Evolutionary conservation across 164 flowering plant genomes (phyloP), one percentile per base, ranked within the genome.

Genomic region (Aristolochia fimbriata): DNA sequence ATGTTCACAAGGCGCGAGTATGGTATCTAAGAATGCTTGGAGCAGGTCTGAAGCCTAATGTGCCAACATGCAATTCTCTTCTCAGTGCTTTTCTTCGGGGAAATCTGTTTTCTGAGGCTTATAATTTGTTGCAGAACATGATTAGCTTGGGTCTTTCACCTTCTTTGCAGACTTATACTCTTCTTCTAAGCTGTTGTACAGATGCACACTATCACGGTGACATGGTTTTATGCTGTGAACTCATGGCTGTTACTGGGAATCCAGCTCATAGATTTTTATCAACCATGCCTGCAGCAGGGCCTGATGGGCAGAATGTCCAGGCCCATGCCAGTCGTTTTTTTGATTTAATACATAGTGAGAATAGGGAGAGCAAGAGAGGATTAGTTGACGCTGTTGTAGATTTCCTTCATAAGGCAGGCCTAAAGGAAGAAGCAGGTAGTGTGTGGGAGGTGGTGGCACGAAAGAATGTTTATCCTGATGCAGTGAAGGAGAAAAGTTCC

Each of bases 381-480:
- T 81, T 94, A 47, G 84, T 94, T 15, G 99, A 94, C 73, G 89
- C 97, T 12, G 93, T 91, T 51, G 83, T 91, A 19, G 96, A 91
- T 73, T 91, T 94, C 64, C 92, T 94, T 67, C 91, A 85, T 73
- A 94, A 88, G 65, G 74, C 93, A 12, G 99, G 96, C 20, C 84
- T 88, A 43, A 94, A 90, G 67, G 99, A 94, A 67, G 97, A 91
- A 71, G 99, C 97, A 22, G 91, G 95, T 2, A 88, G 88, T 0
- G 88, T 94, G 1, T 94, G 97, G 99, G 99, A 94, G 70, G 95
- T 85, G n/a, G 97, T 95, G 41, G 95, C 91, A 25, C 73, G 73
- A 67, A 88, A 76, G 77, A 88, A 86, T 71, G 89, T 94, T 8
- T 94, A 91, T 51, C 96, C 97, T 0, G 96, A 91, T 63, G 93